Base-by-base conservation (phyloP, 345 rosid species). In the Limnanthes douglasii region DNA sequence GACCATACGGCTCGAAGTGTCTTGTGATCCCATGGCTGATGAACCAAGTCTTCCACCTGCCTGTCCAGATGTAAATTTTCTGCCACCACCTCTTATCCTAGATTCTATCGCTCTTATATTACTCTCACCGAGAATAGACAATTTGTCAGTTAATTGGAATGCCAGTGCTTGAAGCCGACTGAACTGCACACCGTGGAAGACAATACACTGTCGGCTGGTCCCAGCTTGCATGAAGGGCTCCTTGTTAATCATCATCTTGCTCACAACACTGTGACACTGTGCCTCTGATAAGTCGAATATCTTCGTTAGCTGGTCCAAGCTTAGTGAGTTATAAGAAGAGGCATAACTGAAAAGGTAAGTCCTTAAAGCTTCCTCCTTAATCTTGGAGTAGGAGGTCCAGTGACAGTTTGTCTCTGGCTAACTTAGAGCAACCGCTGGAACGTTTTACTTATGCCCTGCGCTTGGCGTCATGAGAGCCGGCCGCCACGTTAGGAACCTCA, bases 401-500 rank as follows among this genome's bases (percentile, higher is more conserved):
- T 65, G 43, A 78, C 73, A 21, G 72, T 56, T 34, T 70, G 90
- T 66, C 74, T 70, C 61, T 73, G 72, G 16, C 72, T 73, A 23
- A 51, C 56, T 52, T 73, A 79, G 8, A 78, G 70, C 50, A 70
- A 42, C 49, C 90, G 52, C 53, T 83, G 54, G 32, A 78, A 78
- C 5, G 65, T 70, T 68, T 56, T 78, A 55, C 90, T 78, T 41
- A 73, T 70, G 70, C 62, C 59, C 43, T 70, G 34, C 66, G 64
- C 49, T 68, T 73, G 11, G 60, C 60, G 36, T 69, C 75, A 18
- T 57, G 64, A 21, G 30, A 56, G 52, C 65, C 61, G 35, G 80
- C 90, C 16, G 84, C 84, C 69, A 73, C 67, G 65, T 65, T 67
- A 9, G 88, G 76, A 30, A 77, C 88, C 58, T 78, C 90, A 19